These are phyloP conservation scores for Hypoxylon perforatum DNA, from an alignment of 495 filamentous ascomycete genomes.

Conservation along the genomic window DNA sequence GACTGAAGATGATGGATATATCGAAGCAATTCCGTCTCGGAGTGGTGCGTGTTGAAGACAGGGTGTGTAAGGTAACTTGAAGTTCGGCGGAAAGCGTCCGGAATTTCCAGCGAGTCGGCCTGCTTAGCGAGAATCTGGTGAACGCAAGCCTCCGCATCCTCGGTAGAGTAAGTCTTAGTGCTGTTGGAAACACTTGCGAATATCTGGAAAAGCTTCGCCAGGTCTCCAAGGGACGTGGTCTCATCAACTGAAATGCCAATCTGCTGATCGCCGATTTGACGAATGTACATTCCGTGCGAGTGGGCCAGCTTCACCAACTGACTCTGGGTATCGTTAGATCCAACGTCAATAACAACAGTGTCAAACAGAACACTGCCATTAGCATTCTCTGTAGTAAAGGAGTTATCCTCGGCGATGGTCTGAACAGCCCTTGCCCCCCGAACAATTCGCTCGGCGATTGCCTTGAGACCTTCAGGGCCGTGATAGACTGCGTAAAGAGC, in stretches of 20 bases:
- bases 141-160: constrained; percentile 48
- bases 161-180: constrained; percentile 48
- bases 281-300: constrained; percentile 42
- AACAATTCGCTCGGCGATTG: constrained; percentile 83
- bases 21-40: constrained; percentile 93
- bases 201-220: constrained; percentile 44
- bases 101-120: constrained; percentile 62
- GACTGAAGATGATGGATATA: constrained; percentile 97
- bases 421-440: constrained; percentile 77
- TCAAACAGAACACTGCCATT: constrained; percentile 76
- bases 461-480: constrained; percentile 84
- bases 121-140: constrained; percentile 51
- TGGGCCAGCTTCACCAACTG: constrained; percentile 19
- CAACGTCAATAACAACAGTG: constrained; percentile 77
- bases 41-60: constrained; percentile 97
- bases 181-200: constrained; percentile 40
- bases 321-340: constrained; percentile 24
- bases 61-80: constrained; percentile 87
- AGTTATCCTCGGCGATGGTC: constrained; percentile 71
- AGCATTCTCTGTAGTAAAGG: constrained; percentile 69
- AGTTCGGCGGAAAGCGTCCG: constrained; percentile 73
- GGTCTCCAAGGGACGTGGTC: constrained; percentile 47
- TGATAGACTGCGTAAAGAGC: constrained; percentile 99
- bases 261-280: constrained; percentile 33
- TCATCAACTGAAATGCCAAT: constrained; percentile 58